Evolutionary conservation across 352 stramenopile species (phyloP).

Genomic region (Phytophthora pluvialis): DNA sequence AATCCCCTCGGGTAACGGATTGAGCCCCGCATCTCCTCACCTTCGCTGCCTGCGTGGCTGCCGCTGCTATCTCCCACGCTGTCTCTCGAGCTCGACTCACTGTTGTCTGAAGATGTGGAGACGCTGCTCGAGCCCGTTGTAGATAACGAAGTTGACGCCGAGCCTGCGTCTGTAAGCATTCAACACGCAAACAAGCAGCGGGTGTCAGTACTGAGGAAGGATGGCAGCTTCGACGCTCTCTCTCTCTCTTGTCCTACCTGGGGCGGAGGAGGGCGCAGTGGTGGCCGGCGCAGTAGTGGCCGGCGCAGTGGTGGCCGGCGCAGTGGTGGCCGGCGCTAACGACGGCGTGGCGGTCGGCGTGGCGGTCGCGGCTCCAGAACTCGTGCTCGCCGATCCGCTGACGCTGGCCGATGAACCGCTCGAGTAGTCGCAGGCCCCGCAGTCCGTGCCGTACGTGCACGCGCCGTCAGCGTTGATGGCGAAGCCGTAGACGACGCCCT

Average conservation of each 20-base stretch:
- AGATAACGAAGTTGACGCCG: conserved; percentile 12
- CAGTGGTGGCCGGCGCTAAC: neutral
- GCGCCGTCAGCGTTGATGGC: conserved; percentile 30
- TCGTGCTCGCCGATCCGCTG: conserved; percentile 1
- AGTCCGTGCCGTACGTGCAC: conserved; percentile 43
- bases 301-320: neutral
- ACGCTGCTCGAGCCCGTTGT: conserved; percentile 10
- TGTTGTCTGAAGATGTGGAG: conserved; percentile 10
- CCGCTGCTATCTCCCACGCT: conserved; percentile 2
- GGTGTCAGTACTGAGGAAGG: conserved; percentile 1
- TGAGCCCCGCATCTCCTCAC: conserved; percentile 6
- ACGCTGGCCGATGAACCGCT: conserved; percentile 2
- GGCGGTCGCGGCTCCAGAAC: neutral
- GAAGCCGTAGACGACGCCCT: conserved; percentile 40
- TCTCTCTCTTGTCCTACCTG: conserved; percentile 17
- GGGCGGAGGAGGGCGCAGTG: neutral
- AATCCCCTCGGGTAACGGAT: neutral
- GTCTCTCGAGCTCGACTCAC: conserved; percentile 20
- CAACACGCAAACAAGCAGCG: conserved; percentile 5
- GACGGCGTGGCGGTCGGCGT: conserved; percentile 1
- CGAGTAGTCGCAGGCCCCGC: conserved; percentile 33
- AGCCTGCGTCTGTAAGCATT: conserved; percentile 8
- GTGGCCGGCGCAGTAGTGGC: conserved; percentile 9
- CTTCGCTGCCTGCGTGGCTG: conserved; percentile 16
- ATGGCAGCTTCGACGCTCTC: neutral